Evolutionary conservation across 148 eudicot genomes (phyloP), one percentile per base, ranked within the genome.

Genomic region (Drosera capensis): DNA sequence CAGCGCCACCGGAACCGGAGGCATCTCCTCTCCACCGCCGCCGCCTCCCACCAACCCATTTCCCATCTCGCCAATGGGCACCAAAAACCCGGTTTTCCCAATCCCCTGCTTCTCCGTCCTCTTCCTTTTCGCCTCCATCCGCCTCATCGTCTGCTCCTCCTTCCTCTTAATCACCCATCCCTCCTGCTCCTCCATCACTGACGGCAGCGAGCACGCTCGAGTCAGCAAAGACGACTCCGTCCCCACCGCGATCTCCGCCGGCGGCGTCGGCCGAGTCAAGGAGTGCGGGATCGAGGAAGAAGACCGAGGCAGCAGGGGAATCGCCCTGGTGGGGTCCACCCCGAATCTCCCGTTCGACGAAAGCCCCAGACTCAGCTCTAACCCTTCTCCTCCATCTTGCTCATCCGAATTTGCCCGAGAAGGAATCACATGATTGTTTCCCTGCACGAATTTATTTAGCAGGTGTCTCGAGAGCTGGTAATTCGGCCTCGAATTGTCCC

Each of bases 301-400:
- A n/a, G 74, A n/a, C n/a, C n/a, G n/a, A n/a, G n/a, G n/a, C n/a
- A 29, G 36, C 8, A 80, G 23, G 15, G 45, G 61, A 1, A 35
- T 54, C 14, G 46, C 23, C 31, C 5, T 28, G 18, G 54, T 49
- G 7, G 71, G 73, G 67, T 75, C 71, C 14, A 72, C 48, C 40
- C 82, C 82, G 25, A 75, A 79, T 25, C 51, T 65, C 0, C 87
- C 87, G 48, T 72, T 72, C 42, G 62, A 49, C 1, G 87, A 79
- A 5, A 75, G 63, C 45, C 77, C 82, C 0, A 80, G 63, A 45
- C 55, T 62, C 37, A 80, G 51, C 65, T 80, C 79, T 14, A 80
- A 22, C 1, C 50, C 58, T 12, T 48, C 69, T 7, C 28, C 50
- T 0, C 16, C 51, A 5, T 56, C 34, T 0, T 46, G 43, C 20